phyloP scores from a whole-genome alignment of 805 yeast species.

The Metschnikowia amazonensis region DNA sequence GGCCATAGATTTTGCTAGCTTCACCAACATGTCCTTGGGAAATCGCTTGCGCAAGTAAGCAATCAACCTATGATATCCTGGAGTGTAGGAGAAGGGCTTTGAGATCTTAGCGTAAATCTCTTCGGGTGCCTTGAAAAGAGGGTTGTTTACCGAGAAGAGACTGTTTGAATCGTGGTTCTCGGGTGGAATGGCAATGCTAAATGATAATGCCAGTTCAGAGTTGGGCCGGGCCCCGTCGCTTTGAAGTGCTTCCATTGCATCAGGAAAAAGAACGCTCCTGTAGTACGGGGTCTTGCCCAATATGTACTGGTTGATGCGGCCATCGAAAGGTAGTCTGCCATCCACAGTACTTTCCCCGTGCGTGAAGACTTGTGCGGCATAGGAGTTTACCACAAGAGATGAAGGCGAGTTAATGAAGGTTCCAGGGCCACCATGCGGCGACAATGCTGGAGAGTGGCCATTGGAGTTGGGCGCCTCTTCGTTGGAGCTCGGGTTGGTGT shows the following conservation, averaged over 20 bases:
- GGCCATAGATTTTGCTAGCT: constrained; percentile 85
- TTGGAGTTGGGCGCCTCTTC: constrained; percentile 39
- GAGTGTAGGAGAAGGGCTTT: constrained; percentile 82
- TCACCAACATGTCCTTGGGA: constrained; percentile 62
- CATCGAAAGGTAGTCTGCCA: constrained; percentile 46
- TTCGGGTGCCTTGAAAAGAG: constrained; percentile 55
- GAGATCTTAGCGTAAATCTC: constrained; percentile 75
- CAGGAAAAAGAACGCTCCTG: constrained; percentile 51
- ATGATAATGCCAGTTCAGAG: constrained; percentile 43
- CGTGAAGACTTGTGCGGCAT: constrained; percentile 1
- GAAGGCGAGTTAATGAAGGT: constrained; percentile 6
- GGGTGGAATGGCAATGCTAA: constrained; percentile 37
- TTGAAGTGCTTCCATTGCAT: constrained; percentile 45
- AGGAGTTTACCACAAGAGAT: constrained; percentile 5
- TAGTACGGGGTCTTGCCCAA: constrained; percentile 50
- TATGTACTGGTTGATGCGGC: constrained; percentile 62
- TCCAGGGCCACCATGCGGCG: constrained; percentile 25
- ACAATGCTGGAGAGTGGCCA: constrained; percentile 34
- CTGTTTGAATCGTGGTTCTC: constrained; percentile 3
- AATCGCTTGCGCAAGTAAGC: constrained; percentile 71
- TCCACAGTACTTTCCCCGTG: neutral
- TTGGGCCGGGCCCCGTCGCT: constrained; percentile 44
- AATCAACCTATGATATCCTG: constrained; percentile 81
- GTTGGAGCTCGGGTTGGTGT: constrained; percentile 39
- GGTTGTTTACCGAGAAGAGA: constrained; percentile 6